Percentiles rank a stretch among this genome's conserved stretches.
Conservation (phyloP, 208 protist species). For the Trypanosoma scelopori region DNA sequence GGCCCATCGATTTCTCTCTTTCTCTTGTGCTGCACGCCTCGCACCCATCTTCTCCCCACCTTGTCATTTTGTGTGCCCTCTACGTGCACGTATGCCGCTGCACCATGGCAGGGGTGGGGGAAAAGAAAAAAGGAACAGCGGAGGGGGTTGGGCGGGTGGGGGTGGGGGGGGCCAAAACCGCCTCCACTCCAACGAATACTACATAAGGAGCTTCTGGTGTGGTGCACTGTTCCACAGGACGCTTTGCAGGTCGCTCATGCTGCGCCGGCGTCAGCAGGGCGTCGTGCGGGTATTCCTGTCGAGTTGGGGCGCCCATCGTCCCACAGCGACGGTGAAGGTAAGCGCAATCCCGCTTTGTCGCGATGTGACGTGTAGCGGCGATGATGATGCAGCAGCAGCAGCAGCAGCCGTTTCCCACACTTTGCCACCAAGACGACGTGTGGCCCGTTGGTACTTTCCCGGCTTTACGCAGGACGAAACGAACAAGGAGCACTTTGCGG, state of each 20-base stretch:
- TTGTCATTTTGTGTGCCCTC: too few species aligned
- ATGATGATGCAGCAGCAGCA: too few species aligned
- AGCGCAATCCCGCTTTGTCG: too few species aligned
- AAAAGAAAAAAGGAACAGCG: not conserved
- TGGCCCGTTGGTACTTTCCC: conserved; percentile 37
- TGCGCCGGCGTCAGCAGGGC: not conserved
- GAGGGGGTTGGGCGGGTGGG: too few species aligned
- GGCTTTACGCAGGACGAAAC: conserved; percentile 16
- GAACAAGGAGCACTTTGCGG: not conserved
- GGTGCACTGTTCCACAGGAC: not conserved
- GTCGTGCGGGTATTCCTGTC: not conserved
- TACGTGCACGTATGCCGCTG: too few species aligned
- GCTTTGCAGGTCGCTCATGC: not conserved
- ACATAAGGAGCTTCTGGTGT: not conserved
- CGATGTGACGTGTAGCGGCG: too few species aligned
- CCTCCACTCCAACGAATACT: not conserved
- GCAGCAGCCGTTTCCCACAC: not conserved
- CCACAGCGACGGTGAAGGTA: too few species aligned
- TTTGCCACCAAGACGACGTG: conserved; percentile 19
- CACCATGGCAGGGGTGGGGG: too few species aligned
- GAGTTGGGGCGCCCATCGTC: not conserved
- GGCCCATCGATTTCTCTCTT: too few species aligned
- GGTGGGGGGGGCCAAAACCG: not conserved
- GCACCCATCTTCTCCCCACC: too few species aligned
- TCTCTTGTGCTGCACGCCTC: too few species aligned